A percentile compares a stretch with the other conserved stretches of the same genome.
Evolutionary conservation across 2,329 filamentous ascomycete genomes (phyloP).

Genomic region (Fonsecaea erecta): DNA sequence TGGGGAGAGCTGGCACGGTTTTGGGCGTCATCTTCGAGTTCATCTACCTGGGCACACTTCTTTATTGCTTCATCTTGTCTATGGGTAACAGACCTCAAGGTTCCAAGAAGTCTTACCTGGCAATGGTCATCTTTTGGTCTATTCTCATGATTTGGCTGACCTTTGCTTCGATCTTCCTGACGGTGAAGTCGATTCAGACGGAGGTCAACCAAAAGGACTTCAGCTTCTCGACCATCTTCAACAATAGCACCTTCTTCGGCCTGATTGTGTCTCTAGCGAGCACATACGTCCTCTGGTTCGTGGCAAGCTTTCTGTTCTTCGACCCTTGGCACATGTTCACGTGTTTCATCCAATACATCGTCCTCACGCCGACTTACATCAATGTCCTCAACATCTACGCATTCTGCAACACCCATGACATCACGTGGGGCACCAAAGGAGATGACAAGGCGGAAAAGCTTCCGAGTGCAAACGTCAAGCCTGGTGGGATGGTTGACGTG

Average conservation of each 20-base stretch:
- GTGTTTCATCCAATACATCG: conserved; percentile 88
- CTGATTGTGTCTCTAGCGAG: conserved; percentile 90
- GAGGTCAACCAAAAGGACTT: conserved; percentile 70
- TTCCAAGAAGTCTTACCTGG: conserved; percentile 90
- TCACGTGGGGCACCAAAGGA: conserved; percentile 97
- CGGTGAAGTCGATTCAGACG: conserved; percentile 78
- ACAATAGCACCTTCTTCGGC: conserved; percentile 87
- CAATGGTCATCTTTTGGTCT: conserved; percentile 98
- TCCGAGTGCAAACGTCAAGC: conserved; percentile 84
- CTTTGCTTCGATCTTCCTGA: conserved; percentile 94
- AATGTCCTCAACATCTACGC: conserved; percentile 99
- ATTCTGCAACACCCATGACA: conserved; percentile 97
- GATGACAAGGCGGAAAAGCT: conserved; percentile 94
- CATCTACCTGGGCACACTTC: conserved; percentile 88
- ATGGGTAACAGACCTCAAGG: conserved; percentile 94
- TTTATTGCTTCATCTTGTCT: conserved; percentile 93
- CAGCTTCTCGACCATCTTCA: conserved; percentile 73
- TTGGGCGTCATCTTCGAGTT: conserved; percentile 92
- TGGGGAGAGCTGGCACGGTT: conserved; percentile 77
- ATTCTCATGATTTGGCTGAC: conserved; percentile 93
- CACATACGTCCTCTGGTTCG: conserved; percentile 90
- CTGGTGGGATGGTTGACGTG: conserved; percentile 93
- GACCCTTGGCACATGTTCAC: conserved; percentile 99
- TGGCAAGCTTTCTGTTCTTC: conserved; percentile 91
- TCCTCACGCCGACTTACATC: conserved; percentile 94